Evolutionary conservation across 352 stramenopile genomes (phyloP), one percentile per base, ranked within the genome.

Genomic region (Pythium sukuiense): DNA sequence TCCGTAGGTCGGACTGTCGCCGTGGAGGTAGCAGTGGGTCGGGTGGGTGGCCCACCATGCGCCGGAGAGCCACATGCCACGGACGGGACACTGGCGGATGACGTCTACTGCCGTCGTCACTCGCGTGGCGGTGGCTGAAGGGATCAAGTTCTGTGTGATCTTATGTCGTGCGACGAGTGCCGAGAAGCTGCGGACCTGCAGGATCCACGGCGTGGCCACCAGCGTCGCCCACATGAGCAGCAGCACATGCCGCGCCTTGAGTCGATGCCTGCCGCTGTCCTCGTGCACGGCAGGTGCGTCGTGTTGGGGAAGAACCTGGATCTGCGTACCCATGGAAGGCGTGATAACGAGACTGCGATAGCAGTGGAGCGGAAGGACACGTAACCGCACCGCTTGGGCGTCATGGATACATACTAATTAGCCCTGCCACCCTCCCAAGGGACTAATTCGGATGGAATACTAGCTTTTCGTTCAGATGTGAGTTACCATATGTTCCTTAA

Each of bases 71-170:
- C 5, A 2, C 2, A 9, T 6, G 2, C 41, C 41, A n/a, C 16
- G n/a, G 2, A 49, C 11, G 3, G 41, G 41, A 16, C 41, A 49
- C 3, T 24, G 13, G 2, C 3, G 14, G 41, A 49, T 3, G 18
- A 49, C 41, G 11, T 49, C 41, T n/a, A 6, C 14, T 2, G 41
- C 43, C 20, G 43, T 30, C 18, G 18, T 50, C n/a, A 50, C 43
- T 3, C 43, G 43, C 6, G 43, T 50, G 18, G 43, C 43, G 4
- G 3, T 3, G 12, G 29, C 20, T 12, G 43, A 30, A 8, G 43
- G 43, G n/a, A 50, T 29, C 11, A 50, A n/a, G 43, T 50, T 50
- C 20, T 50, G 43, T n/a, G 43, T 14, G 43, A 50, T 50, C 18
- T 50, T 29, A n/a, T 50, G 43, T 5, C 43, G 43, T 2, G 20